Evolutionary conservation across 2,329 filamentous ascomycete species (phyloP).

Genomic region (Colletotrichum caudatum): DNA sequence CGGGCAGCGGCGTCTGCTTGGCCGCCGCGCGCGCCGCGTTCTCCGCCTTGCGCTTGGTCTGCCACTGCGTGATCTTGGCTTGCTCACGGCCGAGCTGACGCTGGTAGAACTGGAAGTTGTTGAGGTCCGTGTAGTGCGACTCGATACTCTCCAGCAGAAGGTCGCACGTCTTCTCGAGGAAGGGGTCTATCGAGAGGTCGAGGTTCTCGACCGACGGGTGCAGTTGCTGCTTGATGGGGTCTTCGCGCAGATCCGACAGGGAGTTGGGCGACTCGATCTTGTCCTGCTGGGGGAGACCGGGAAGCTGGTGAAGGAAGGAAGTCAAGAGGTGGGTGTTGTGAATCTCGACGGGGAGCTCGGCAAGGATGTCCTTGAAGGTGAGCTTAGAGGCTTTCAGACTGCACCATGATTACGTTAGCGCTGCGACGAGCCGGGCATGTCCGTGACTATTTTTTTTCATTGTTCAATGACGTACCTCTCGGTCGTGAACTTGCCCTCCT

Average conservation of each 20-base stretch:
- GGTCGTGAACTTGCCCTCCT: constrained; percentile 97
- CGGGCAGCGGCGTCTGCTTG: constrained; percentile 89
- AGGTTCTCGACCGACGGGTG: constrained; percentile 91
- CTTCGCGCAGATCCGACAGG: constrained; percentile 79
- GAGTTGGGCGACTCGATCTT: constrained; percentile 83
- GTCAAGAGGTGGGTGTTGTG: constrained; percentile 99
- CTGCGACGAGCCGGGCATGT: neutral
- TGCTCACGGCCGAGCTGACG: constrained; percentile 94
- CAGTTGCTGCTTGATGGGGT: constrained; percentile 73
- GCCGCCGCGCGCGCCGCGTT: constrained; percentile 86
- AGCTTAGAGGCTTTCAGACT: constrained; percentile 96
- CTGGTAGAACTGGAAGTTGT: constrained; percentile 98
- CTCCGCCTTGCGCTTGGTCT: constrained; percentile 95
- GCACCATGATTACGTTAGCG: constrained; percentile 37
- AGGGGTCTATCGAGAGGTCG: constrained; percentile 94
- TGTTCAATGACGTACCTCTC: constrained; percentile 74
- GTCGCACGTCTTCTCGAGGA: constrained; percentile 98
- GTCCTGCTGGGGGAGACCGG: constrained; percentile 71
- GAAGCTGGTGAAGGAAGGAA: constrained; percentile 93
- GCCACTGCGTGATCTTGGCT: constrained; percentile 96
- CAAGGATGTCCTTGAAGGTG: constrained; percentile 91
- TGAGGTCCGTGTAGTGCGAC: constrained; percentile 97
- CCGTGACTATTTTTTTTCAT: neutral
- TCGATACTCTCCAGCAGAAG: constrained; percentile 96
- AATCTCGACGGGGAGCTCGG: constrained; percentile 88